Percentiles rank a stretch among this genome's conserved stretches.
Conservation (phyloP, 2,329 filamentous ascomycete species). For the Helicocarpus griseus region DNA sequence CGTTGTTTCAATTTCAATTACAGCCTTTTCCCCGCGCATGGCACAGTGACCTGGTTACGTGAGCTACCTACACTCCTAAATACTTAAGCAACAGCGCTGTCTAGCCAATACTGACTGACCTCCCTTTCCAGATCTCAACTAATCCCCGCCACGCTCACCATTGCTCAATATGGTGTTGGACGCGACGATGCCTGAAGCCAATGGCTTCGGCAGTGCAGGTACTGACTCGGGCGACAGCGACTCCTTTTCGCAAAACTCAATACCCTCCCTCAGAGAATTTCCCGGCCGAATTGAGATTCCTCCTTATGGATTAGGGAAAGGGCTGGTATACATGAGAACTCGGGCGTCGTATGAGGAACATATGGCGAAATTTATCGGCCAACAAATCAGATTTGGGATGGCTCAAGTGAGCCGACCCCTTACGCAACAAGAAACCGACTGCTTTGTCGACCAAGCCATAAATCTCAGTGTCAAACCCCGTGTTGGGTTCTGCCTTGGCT, state of each 20-base stretch:
- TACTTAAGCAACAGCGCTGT: no score
- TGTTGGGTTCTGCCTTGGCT: conserved; percentile 7
- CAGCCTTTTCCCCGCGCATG: neutral
- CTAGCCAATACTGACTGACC: neutral
- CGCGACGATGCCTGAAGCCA: conserved; percentile 15
- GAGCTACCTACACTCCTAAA: neutral
- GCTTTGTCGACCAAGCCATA: conserved; percentile 18
- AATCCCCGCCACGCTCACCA: neutral
- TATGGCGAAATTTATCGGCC: conserved; percentile 5
- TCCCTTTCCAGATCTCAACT: neutral
- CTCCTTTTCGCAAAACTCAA: neutral
- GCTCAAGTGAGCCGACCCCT: conserved; percentile 18
- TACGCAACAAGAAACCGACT: conserved; percentile 28
- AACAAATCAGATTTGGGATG: conserved; percentile 16
- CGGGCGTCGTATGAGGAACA: neutral
- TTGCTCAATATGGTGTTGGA: conserved; percentile 20
- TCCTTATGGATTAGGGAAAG: neutral
- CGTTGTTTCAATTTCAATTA: neutral
- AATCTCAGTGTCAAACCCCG: conserved; percentile 15
- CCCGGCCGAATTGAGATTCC: conserved; percentile 3
- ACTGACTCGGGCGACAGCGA: neutral
- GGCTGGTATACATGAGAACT: neutral
- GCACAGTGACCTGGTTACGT: neutral
- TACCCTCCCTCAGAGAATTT: conserved; percentile 4
- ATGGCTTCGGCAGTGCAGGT: neutral